phyloP scores from a whole-genome alignment of 129 eudicot species.

The Lactuca saligna region DNA sequence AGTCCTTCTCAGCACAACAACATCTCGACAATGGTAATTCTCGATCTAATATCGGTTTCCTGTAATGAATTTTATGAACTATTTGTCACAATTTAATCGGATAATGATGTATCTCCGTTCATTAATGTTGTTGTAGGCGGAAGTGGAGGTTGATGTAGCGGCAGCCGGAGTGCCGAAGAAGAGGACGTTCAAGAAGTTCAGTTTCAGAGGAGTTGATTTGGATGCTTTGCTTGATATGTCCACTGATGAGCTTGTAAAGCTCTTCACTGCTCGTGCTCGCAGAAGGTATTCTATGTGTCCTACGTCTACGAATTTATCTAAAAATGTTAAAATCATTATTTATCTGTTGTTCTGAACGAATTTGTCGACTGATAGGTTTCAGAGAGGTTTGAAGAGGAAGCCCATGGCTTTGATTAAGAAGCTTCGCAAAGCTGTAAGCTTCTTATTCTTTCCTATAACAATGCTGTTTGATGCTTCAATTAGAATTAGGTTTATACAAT shows the following conservation, averaged over 20 bases:
- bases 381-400: constrained; percentile 92
- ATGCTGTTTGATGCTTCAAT: neutral
- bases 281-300: constrained; percentile 44
- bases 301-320: neutral
- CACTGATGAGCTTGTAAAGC: constrained; percentile 80
- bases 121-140: constrained; percentile 47
- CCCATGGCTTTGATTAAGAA: constrained; percentile 96
- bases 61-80: neutral
- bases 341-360: neutral
- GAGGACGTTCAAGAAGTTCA: constrained; percentile 95
- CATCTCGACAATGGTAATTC: constrained; percentile 20
- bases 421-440: constrained; percentile 79
- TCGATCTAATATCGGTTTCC: neutral
- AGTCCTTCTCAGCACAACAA: neutral
- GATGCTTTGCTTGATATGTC: constrained; percentile 90
- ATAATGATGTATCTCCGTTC: neutral
- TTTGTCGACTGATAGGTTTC: constrained; percentile 44
- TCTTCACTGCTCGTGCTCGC: constrained; percentile 76
- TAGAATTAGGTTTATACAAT: neutral
- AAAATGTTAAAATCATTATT: neutral
- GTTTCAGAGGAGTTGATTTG: constrained; percentile 82
- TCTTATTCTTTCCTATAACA: neutral
- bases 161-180: constrained; percentile 75
- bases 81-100: neutral
- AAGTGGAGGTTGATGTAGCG: constrained; percentile 60